These are phyloP conservation scores for Heliamphora exappendiculata DNA, from an alignment of 148 eudicot species.

Conservation along the genomic window DNA sequence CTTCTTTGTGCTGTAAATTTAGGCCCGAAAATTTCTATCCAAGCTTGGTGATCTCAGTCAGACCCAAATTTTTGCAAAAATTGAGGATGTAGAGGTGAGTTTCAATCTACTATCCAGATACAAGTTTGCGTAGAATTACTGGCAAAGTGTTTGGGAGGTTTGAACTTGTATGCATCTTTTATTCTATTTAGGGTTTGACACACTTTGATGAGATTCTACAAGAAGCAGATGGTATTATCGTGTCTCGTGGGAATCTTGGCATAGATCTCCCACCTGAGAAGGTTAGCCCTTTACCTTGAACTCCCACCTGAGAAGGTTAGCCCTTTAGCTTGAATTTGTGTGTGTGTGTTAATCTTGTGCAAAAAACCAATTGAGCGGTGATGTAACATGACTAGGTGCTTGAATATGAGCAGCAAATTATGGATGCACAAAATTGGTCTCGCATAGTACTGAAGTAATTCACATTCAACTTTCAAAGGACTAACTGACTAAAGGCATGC, in stretches of 20 bases:
- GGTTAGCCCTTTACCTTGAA: constrained; percentile 34
- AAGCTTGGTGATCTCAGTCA: constrained; percentile 77
- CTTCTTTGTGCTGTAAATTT: constrained; percentile 7
- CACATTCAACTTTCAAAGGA: background rate
- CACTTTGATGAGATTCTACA: constrained; percentile 93
- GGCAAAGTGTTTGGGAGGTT: too few relatives aligned
- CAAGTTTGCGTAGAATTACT: background rate
- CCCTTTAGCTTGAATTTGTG: background rate
- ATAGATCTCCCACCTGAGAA: constrained; percentile 97
- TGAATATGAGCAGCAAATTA: background rate
- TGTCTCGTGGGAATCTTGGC: constrained; percentile 98
- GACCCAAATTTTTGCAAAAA: constrained; percentile 89
- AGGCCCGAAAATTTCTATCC: constrained; percentile 77
- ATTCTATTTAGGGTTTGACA: constrained; percentile 61
- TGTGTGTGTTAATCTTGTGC: background rate
- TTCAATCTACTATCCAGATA: background rate
- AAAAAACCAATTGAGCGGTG: too few relatives aligned
- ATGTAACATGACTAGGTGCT: background rate
- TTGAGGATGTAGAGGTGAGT: constrained; percentile 85
- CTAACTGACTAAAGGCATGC: background rate
- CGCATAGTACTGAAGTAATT: background rate
- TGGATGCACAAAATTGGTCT: background rate
- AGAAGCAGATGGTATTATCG: constrained; percentile 96
- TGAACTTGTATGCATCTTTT: background rate
- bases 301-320: constrained; percentile 95